phyloP scores from a whole-genome alignment of 2,329 filamentous ascomycete species.

The Trichoderma afroharzianum region DNA sequence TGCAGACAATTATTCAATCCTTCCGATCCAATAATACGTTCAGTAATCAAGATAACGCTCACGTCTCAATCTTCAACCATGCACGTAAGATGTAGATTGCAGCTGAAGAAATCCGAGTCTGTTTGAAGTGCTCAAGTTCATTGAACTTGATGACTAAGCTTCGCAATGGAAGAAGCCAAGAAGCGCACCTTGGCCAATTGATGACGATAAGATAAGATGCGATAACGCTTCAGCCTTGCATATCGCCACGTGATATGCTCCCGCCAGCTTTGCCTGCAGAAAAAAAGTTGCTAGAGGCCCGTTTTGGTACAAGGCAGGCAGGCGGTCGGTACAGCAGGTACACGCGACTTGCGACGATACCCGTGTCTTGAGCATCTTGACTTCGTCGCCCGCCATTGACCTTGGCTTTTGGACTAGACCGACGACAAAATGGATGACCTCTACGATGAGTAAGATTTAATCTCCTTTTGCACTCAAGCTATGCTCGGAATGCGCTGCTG shows the following conservation, averaged over 20 bases:
- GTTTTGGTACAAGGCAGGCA: constrained; percentile 12
- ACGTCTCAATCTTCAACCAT: background rate
- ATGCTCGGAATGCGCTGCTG: background rate
- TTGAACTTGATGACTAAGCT: background rate
- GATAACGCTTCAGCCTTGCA: constrained; percentile 15
- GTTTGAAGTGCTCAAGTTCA: background rate
- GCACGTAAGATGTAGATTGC: background rate
- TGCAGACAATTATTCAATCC: background rate
- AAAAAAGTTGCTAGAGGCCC: constrained; percentile 23
- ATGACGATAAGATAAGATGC: background rate
- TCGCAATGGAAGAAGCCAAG: too few relatives aligned
- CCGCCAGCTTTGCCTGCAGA: background rate
- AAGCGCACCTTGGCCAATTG: background rate
- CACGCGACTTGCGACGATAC: constrained; percentile 19
- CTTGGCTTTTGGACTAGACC: constrained; percentile 15
- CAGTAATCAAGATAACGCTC: background rate
- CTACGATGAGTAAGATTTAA: constrained; percentile 75
- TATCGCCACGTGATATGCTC: constrained; percentile 20
- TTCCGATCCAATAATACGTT: background rate
- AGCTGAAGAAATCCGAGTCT: background rate
- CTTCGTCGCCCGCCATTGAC: constrained; percentile 24
- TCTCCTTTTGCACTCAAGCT: background rate
- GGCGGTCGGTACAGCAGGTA: constrained; percentile 9
- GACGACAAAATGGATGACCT: constrained; percentile 76
- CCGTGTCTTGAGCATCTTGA: constrained; percentile 17